These are phyloP conservation scores for Tetracentron sinense DNA, from an alignment of 164 flowering plant genomes.

Conservation along the genomic window DNA sequence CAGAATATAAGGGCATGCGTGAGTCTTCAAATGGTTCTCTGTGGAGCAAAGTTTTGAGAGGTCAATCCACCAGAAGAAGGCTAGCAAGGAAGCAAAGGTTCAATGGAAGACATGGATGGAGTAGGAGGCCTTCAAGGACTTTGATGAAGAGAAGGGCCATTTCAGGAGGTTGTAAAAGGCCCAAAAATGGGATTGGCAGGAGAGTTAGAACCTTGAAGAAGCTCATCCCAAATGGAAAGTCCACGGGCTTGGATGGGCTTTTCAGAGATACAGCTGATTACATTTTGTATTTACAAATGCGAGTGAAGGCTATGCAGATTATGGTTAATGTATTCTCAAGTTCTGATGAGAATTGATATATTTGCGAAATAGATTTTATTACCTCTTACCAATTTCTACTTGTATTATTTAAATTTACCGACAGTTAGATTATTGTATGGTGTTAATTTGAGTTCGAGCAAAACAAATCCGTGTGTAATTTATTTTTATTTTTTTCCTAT, in stretches of 20 bases:
- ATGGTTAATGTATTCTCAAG: conserved; percentile 36
- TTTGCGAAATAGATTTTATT: too few relatives aligned
- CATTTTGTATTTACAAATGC: conserved; percentile 49
- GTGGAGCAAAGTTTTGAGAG: conserved; percentile 18
- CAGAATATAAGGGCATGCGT: conserved; percentile 11
- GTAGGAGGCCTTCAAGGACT: neutral
- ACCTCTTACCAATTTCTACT: too few relatives aligned
- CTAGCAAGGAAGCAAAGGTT: conserved; percentile 9
- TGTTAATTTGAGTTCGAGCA: too few relatives aligned
- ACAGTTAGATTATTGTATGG: too few relatives aligned
- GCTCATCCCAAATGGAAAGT: conserved; percentile 51
- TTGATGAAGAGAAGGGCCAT: conserved; percentile 19
- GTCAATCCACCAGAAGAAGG: conserved; percentile 17
- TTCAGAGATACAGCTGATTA: conserved; percentile 73
- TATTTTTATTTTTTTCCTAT: too few relatives aligned
- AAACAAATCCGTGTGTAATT: too few relatives aligned
- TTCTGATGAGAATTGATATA: too few relatives aligned
- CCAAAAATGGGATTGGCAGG: conserved; percentile 23
- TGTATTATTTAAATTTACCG: too few relatives aligned
- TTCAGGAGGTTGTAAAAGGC: conserved; percentile 26
- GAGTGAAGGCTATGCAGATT: conserved; percentile 66
- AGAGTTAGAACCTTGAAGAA: conserved; percentile 52
- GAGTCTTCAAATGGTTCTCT: conserved; percentile 15
- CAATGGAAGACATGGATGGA: too few relatives aligned
- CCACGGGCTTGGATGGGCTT: conserved; percentile 52